Evolutionary conservation across 2,329 filamentous ascomycete species (phyloP), one percentile per base, ranked within the genome.

Genomic region (Xylaria digitata): DNA sequence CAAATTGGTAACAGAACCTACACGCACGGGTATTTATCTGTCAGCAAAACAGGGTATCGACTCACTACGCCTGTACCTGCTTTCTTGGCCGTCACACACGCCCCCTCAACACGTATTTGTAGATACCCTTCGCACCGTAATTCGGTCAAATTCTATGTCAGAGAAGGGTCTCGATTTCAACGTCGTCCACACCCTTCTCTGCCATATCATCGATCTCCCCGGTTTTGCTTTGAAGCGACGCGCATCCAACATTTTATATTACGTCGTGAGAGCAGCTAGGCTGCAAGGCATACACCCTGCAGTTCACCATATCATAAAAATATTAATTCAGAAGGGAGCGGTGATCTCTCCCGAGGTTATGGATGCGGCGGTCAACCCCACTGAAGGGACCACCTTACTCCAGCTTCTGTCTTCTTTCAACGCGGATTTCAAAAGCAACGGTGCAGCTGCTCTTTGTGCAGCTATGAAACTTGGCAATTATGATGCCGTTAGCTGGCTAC

Each of bases 31-130:
- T 8, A 23, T 43, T 32, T 15, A 50, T 19, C n/a, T 3, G 23
- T 42, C 61, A 7, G 61, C 52, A 52, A 50, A 19, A 0, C 15
- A 63, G 2, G 61, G 61, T 9, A 23, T 45, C 34, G 45, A 50
- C 0, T 43, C 53, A 32, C n/a, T 63, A 43, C 45, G 61, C 34
- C 7, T 4, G 17, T 57, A 63, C 15, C 43, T 63, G 9, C 21
- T 32, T 0, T 45, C 34, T 52, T 53, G 53, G 2, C 1, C 13
- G 3, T 52, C 61, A 2, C 32, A 62, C 17, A 57, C 45, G 2
- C 43, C 32, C 6, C 23, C 34, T 2, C 7, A 63, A 34, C 23
- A 52, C 7, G 2, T 1, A 15, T 26, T 56, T 8, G 2, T 63
- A 1, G 53, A 23, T 1, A 57, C 13, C 1, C 1, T 57, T 26